A percentile compares a stretch with the other conserved stretches of the same genome.
These are phyloP conservation scores for Nasturtium officinale DNA, from an alignment of 345 rosid genomes.

Conservation along the genomic window DNA sequence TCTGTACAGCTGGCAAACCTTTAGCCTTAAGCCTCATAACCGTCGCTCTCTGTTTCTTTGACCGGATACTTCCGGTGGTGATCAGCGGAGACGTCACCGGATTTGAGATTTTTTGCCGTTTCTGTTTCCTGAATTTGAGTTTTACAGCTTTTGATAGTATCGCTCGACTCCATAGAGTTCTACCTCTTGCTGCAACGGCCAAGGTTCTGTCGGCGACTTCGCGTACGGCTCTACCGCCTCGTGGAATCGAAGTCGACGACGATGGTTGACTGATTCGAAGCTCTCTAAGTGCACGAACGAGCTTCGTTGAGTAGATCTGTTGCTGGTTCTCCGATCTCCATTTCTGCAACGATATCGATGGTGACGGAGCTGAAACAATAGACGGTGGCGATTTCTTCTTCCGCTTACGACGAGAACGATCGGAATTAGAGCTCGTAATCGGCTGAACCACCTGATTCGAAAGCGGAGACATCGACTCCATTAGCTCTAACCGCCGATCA, in stretches of 20 bases:
- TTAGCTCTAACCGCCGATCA: neutral
- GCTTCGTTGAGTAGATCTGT: slow-evolving; percentile 79
- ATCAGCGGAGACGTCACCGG: slow-evolving; percentile 24
- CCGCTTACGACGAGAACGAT: slow-evolving; percentile 61
- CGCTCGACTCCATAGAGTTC: slow-evolving; percentile 92
- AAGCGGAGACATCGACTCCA: slow-evolving; percentile 41
- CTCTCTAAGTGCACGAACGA: slow-evolving; percentile 66
- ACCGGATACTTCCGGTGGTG: slow-evolving; percentile 46
- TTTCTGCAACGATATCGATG: slow-evolving; percentile 40
- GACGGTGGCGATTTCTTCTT: slow-evolving; percentile 56
- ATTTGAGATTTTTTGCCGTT: slow-evolving; percentile 50
- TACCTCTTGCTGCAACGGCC: slow-evolving; percentile 79
- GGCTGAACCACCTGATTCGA: slow-evolving; percentile 44
- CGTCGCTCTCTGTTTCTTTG: slow-evolving; percentile 71
- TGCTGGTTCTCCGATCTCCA: slow-evolving; percentile 90
- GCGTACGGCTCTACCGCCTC: slow-evolving; percentile 66
- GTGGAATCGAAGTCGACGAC: slow-evolving; percentile 54
- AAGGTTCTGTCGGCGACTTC: slow-evolving; percentile 83
- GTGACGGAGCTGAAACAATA: slow-evolving; percentile 12
- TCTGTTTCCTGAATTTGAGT: slow-evolving; percentile 77
- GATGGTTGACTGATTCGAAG: slow-evolving; percentile 46
- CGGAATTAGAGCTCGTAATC: slow-evolving; percentile 42
- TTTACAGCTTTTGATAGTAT: slow-evolving; percentile 70
- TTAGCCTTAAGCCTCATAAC: slow-evolving; percentile 58
- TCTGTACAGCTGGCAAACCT: slow-evolving; percentile 74